Conservation (phyloP, 2,329 filamentous ascomycete species). For the Diaporthe velutina region DNA sequence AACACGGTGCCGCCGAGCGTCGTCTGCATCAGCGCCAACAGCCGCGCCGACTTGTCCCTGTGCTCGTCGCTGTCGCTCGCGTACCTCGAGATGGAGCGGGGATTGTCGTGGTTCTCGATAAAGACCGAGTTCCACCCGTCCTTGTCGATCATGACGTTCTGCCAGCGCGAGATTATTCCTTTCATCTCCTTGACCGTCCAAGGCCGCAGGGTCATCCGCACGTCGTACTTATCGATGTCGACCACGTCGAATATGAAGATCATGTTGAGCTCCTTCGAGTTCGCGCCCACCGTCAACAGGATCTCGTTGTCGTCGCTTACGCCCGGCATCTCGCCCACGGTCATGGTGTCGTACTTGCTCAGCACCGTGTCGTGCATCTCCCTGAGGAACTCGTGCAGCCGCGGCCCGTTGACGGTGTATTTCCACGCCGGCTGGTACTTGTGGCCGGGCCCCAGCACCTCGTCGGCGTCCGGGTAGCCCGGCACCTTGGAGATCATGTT, state of each 20-base stretch:
- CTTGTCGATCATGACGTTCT: slow-evolving; percentile 69
- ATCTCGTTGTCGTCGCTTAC: slow-evolving; percentile 34
- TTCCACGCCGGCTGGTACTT: slow-evolving; percentile 34
- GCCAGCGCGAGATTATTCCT: slow-evolving; percentile 67
- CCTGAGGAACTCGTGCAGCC: slow-evolving; percentile 38
- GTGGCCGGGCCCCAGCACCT: slow-evolving; percentile 24
- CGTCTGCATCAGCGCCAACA: slow-evolving; percentile 69
- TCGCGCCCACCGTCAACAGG: slow-evolving; percentile 43
- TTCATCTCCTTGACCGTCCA: slow-evolving; percentile 67
- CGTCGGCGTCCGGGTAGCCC: slow-evolving; percentile 33
- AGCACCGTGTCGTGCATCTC: slow-evolving; percentile 36
- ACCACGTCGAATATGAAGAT: slow-evolving; percentile 78
- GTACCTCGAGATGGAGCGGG: slow-evolving; percentile 70
- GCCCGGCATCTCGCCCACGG: slow-evolving; percentile 38
- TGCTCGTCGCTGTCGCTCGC: slow-evolving; percentile 62
- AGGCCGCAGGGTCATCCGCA: slow-evolving; percentile 32
- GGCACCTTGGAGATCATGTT: slow-evolving; percentile 38
- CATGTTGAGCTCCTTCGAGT: slow-evolving; percentile 75
- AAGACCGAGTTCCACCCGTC: slow-evolving; percentile 76
- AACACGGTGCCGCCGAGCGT: slow-evolving; percentile 74
- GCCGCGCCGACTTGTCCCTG: slow-evolving; percentile 66
- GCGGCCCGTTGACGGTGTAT: slow-evolving; percentile 35
- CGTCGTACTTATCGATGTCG: slow-evolving; percentile 36
- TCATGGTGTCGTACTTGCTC: slow-evolving; percentile 37
- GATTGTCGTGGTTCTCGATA: slow-evolving; percentile 76